phyloP scores from a whole-genome alignment of 352 stramenopile genomes.

The Pythium rhizo-oryzae region DNA sequence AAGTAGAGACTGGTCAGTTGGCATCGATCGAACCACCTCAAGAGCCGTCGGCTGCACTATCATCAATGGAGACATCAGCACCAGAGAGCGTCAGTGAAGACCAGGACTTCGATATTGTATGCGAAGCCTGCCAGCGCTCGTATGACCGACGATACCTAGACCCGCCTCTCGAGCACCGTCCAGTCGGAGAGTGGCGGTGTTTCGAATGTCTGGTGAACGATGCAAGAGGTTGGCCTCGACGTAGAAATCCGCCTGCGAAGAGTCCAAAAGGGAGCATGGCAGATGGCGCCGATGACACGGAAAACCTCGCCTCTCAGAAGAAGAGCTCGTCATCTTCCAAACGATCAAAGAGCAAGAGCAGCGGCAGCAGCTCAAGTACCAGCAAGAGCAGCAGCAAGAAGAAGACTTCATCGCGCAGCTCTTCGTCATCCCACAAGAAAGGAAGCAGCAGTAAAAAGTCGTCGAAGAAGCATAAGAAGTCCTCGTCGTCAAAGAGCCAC shows the following conservation, averaged over 20 bases:
- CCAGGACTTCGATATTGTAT: conserved; percentile 81
- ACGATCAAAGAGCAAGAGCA: conserved; percentile 36
- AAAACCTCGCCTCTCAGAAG: conserved; percentile 27
- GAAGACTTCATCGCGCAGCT: conserved; percentile 43
- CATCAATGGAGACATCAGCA: background rate
- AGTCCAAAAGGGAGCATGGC: conserved; percentile 10
- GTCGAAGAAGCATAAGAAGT: conserved; percentile 76
- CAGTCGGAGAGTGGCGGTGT: conserved; percentile 79
- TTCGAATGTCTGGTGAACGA: conserved; percentile 91
- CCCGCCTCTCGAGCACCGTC: conserved; percentile 73
- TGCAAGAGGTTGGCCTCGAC: conserved; percentile 75
- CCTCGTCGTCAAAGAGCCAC: conserved; percentile 53
- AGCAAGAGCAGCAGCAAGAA: conserved; percentile 51
- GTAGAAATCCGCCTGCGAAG: conserved; percentile 40
- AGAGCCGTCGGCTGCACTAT: background rate
- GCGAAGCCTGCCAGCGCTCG: conserved; percentile 71
- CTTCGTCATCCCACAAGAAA: conserved; percentile 39
- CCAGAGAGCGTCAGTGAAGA: conserved; percentile 1
- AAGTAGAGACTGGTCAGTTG: background rate
- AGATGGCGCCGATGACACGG: conserved; percentile 15
- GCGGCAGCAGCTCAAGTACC: conserved; percentile 10
- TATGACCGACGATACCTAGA: conserved; percentile 89
- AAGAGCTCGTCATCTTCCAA: conserved; percentile 53
- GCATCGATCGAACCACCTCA: background rate
- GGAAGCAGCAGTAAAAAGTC: conserved; percentile 53